Conservation (phyloP, 345 rosid species). For the Arabidopsis arenosa region DNA sequence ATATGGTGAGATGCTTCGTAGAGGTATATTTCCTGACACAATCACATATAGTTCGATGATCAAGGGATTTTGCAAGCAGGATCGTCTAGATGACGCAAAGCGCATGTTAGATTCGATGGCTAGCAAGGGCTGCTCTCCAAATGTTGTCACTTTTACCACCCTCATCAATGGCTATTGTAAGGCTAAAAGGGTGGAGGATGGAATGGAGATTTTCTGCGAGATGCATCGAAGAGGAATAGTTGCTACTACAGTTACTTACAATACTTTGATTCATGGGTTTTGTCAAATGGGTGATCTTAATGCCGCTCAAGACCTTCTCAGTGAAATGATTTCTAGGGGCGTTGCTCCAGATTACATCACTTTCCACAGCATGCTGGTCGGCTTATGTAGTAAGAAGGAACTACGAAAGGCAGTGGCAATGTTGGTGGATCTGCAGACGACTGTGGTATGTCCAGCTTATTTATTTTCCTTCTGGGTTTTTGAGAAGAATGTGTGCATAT, state of each 20-base stretch:
- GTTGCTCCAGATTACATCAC: background rate
- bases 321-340: background rate
- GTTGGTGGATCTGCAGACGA: background rate
- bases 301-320: background rate
- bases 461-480: no score
- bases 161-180: conserved; percentile 6
- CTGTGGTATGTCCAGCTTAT: background rate
- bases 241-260: background rate
- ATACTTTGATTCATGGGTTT: conserved; percentile 16
- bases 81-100: background rate
- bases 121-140: background rate
- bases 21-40: background rate
- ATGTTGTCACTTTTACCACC: background rate
- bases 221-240: background rate
- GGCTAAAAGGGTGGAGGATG: background rate
- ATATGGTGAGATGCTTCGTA: background rate
- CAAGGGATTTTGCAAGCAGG: conserved; percentile 1
- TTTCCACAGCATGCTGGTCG: background rate
- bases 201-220: background rate
- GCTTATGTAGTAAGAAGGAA: background rate
- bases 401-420: background rate
- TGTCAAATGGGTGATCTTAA: background rate
- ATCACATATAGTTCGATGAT: background rate
- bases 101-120: background rate
- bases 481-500: no score